Evolutionary conservation across 768 basidiomycete species (phyloP).

Genomic region (Auriscalpium microsporum): DNA sequence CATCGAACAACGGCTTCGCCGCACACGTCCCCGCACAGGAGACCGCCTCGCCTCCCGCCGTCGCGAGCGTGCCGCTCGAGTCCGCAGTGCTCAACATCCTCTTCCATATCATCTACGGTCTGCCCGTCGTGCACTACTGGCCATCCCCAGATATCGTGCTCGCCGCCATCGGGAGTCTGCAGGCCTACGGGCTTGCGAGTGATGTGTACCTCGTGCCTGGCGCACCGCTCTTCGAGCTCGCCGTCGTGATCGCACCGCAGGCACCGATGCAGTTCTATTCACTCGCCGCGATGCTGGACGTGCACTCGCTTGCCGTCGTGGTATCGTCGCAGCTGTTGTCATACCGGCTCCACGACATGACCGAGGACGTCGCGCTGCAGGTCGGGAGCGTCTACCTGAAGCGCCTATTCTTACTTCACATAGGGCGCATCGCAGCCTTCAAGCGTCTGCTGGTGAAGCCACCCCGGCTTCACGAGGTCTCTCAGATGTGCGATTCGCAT

Average conservation of each 20-base stretch:
- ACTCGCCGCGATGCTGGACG: conserved; percentile 28
- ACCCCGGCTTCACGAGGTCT: conserved; percentile 19
- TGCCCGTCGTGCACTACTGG: conserved; percentile 19
- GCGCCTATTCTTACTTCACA: too few species aligned
- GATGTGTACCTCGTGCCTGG: conserved; percentile 19
- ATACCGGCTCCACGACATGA: conserved; percentile 25
- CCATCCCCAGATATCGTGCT: conserved; percentile 23
- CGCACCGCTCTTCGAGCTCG: conserved; percentile 24
- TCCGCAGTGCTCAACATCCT: conserved; percentile 26
- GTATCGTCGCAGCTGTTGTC: conserved; percentile 33
- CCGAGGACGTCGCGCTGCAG: conserved; percentile 28
- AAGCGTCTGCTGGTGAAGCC: conserved; percentile 23
- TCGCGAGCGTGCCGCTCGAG: conserved; percentile 19
- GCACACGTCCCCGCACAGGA: not conserved
- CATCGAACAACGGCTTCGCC: conserved; percentile 21
- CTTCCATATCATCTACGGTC: conserved; percentile 26
- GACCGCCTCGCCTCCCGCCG: conserved; percentile 3
- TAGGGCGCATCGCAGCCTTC: conserved; percentile 26
- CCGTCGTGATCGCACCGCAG: conserved; percentile 27
- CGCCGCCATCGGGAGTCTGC: conserved; percentile 31
- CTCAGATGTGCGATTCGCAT: conserved; percentile 10
- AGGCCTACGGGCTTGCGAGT: conserved; percentile 33
- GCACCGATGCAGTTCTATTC: conserved; percentile 34
- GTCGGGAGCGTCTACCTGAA: conserved; percentile 14
- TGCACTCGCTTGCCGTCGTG: conserved; percentile 31